Evolutionary conservation across 371 early-diverging fungal species (phyloP).

Genomic region (Mucor piriformis): DNA sequence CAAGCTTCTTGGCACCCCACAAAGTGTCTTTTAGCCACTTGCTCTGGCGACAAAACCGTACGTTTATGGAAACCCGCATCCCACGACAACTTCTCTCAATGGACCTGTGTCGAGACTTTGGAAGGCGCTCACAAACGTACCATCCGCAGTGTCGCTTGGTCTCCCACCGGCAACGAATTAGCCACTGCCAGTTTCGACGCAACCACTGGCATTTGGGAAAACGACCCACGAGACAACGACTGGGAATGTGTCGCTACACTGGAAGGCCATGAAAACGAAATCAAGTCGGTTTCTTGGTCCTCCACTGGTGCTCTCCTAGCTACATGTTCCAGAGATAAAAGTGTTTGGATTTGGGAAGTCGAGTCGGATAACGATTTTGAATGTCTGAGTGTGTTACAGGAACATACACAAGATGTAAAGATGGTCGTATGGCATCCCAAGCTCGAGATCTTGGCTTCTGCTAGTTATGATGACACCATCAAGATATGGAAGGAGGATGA

Average conservation of each 20-base stretch:
- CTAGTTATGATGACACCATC: slow-evolving; percentile 95
- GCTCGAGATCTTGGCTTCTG: slow-evolving; percentile 86
- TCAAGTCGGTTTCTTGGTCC: slow-evolving; percentile 91
- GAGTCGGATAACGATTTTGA: slow-evolving; percentile 89
- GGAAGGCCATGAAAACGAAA: slow-evolving; percentile 99
- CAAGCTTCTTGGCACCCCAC: slow-evolving; percentile 88
- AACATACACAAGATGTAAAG: slow-evolving; percentile 97
- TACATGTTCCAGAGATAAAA: slow-evolving; percentile 94
- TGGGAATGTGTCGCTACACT: slow-evolving; percentile 93
- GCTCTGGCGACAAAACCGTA: slow-evolving; percentile 88
- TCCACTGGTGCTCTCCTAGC: slow-evolving; percentile 82
- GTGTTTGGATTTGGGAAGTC: slow-evolving; percentile 98
- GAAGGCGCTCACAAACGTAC: slow-evolving; percentile 91
- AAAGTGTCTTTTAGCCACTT: slow-evolving; percentile 74
- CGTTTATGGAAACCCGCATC: slow-evolving; percentile 76
- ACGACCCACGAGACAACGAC: slow-evolving; percentile 51
- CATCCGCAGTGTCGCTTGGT: slow-evolving; percentile 87
- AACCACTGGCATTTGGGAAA: slow-evolving; percentile 91
- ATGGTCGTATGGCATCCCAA: slow-evolving; percentile 91
- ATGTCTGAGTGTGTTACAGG: slow-evolving; percentile 92
- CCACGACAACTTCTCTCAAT: slow-evolving; percentile 47
- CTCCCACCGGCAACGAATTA: slow-evolving; percentile 73
- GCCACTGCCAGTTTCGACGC: slow-evolving; percentile 96
- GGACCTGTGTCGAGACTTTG: slow-evolving; percentile 79
- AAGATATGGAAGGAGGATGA: slow-evolving; percentile 89